Evolutionary conservation across 345 rosid genomes (phyloP).

Genomic region (Sisymbrium altissimum): DNA sequence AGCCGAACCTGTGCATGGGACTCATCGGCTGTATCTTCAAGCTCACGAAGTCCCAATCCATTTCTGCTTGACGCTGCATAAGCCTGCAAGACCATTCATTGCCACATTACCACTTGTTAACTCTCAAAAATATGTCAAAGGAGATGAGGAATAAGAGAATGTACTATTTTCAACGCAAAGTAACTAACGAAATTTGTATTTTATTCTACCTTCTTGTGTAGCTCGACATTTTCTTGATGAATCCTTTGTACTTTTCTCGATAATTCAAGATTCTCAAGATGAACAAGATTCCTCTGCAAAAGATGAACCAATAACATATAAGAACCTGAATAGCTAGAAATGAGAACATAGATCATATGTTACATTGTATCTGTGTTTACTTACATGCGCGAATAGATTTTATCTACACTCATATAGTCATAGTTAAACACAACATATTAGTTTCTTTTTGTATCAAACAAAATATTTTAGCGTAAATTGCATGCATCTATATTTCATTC

Average conservation of each 20-base stretch:
- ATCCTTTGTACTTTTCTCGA: constrained; percentile 44
- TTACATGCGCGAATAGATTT: background rate
- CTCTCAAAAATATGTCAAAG: background rate
- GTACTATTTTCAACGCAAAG: background rate
- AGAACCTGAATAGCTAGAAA: background rate
- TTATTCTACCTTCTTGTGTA: constrained; percentile 50
- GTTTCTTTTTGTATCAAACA: background rate
- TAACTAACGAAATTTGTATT: background rate
- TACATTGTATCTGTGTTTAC: background rate
- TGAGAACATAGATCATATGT: background rate
- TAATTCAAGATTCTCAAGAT: constrained; percentile 56
- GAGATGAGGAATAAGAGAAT: no score
- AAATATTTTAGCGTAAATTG: background rate
- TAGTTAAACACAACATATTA: background rate
- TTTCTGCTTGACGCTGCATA: constrained; percentile 34
- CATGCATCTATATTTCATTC: background rate
- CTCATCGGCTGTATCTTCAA: constrained; percentile 27
- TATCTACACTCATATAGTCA: background rate
- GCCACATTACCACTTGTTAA: background rate
- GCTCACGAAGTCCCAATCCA: constrained; percentile 24
- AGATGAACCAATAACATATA: background rate
- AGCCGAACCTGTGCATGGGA: constrained; percentile 40
- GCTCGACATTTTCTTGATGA: constrained; percentile 50
- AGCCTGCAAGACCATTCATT: constrained; percentile 41
- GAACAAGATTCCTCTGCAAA: constrained; percentile 48